Evolutionary conservation across 192 early-diverging fungal genomes (phyloP).

Genomic region (Mortierella antarctica): DNA sequence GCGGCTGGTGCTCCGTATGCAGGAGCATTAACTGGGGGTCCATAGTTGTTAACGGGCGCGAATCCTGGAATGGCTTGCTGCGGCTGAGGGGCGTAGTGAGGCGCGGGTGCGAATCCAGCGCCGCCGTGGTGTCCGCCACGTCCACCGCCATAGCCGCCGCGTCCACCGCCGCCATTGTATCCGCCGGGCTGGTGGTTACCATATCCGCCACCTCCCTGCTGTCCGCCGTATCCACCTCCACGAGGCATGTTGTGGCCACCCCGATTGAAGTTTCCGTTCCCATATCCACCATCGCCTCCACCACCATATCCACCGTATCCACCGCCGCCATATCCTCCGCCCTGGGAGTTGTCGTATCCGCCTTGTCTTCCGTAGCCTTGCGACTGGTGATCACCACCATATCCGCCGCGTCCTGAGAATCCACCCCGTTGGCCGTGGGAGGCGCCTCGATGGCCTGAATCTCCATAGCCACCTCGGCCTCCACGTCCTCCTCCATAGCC

Average conservation of each 20-base stretch:
- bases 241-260: slow-evolving; percentile 9
- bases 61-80: slow-evolving; percentile 26
- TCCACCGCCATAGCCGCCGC: slow-evolving; percentile 21
- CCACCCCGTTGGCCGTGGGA: slow-evolving; percentile 31
- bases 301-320: slow-evolving; percentile 21
- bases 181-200: slow-evolving; percentile 19
- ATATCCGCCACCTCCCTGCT: slow-evolving; percentile 27
- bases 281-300: slow-evolving; percentile 15
- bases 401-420: slow-evolving; percentile 30
- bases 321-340: slow-evolving; percentile 1
- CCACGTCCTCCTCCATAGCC: slow-evolving; percentile 38
- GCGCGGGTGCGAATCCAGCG: slow-evolving; percentile 19
- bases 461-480: slow-evolving; percentile 35
- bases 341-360: slow-evolving; percentile 17
- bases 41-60: slow-evolving; percentile 47
- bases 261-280: background rate
- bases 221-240: slow-evolving; percentile 15
- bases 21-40: slow-evolving; percentile 16
- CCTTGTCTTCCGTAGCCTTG: slow-evolving; percentile 26
- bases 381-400: slow-evolving; percentile 27
- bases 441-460: slow-evolving; percentile 34
- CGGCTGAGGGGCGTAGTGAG: slow-evolving; percentile 12
- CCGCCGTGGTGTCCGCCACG: slow-evolving; percentile 38
- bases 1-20: slow-evolving; percentile 16
- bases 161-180: slow-evolving; percentile 15